Evolutionary conservation across 2,329 filamentous ascomycete species (phyloP).

Genomic region (Berkeleyomyces rouxiae): DNA sequence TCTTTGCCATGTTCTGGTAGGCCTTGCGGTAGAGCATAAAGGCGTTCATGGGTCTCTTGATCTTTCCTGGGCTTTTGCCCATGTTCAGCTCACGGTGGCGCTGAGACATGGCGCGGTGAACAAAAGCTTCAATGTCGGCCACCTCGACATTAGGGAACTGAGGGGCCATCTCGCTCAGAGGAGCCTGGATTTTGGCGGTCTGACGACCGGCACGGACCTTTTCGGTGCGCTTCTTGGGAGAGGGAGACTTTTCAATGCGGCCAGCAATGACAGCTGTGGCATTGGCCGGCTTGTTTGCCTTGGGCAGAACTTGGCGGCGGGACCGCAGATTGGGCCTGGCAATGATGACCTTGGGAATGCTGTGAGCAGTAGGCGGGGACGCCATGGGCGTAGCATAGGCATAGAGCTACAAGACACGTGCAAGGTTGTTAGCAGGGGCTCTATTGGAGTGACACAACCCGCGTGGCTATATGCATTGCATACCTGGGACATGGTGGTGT

Average conservation of each 20-base stretch:
- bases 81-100: slow-evolving; percentile 52
- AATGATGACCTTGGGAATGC: neutral
- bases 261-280: neutral
- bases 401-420: neutral
- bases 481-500: neutral
- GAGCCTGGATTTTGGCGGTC: slow-evolving; percentile 36
- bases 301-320: neutral
- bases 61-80: slow-evolving; percentile 52
- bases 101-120: slow-evolving; percentile 50
- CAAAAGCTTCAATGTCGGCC: slow-evolving; percentile 65
- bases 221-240: slow-evolving; percentile 21
- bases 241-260: slow-evolving; percentile 11
- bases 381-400: slow-evolving; percentile 11
- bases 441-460: neutral
- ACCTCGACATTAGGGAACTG: slow-evolving; percentile 45
- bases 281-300: neutral
- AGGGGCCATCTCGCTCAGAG: slow-evolving; percentile 55
- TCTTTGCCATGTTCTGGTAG: slow-evolving; percentile 73
- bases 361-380: slow-evolving; percentile 6
- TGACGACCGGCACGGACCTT: slow-evolving; percentile 18
- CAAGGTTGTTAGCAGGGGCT: neutral
- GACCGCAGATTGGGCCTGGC: slow-evolving; percentile 6
- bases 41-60: slow-evolving; percentile 89
- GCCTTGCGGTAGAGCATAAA: slow-evolving; percentile 97
- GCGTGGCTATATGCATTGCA: neutral